Evolutionary conservation across 345 rosid species (phyloP).

Genomic region (Eutrema japonicum): DNA sequence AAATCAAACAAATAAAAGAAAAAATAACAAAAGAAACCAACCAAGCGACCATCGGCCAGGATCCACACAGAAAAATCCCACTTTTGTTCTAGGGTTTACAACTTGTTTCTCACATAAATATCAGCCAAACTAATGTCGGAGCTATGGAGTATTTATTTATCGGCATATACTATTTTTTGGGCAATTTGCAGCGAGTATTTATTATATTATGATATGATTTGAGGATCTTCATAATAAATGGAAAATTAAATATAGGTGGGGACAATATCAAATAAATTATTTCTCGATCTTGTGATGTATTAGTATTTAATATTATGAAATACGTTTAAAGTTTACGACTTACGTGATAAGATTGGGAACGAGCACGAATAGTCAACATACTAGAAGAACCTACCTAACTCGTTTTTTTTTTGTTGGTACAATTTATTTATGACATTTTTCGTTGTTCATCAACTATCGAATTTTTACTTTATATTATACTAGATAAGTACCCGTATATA

Average conservation of each 20-base stretch:
- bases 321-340: constrained; percentile 5
- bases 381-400: constrained; percentile 10
- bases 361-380: constrained; percentile 36
- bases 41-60: no score
- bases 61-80: no score
- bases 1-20: no score
- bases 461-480: not conserved
- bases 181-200: not conserved
- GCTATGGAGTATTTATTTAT: no score
- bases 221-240: constrained; percentile 35
- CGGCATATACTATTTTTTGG: no score
- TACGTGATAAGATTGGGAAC: constrained; percentile 32
- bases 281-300: not conserved
- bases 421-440: not conserved
- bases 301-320: constrained; percentile 1
- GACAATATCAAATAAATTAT: constrained; percentile 19
- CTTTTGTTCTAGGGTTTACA: no score
- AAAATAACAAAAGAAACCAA: no score
- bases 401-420: not conserved
- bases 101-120: no score
- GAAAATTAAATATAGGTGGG: constrained; percentile 13
- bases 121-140: no score
- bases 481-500: no score
- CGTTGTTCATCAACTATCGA: not conserved
- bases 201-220: constrained; percentile 15